A percentile compares a stretch with the other conserved stretches of the same genome.
These are phyloP conservation scores for Backusella liffmaniae DNA, from an alignment of 192 early-diverging fungal species.

Conservation along the genomic window DNA sequence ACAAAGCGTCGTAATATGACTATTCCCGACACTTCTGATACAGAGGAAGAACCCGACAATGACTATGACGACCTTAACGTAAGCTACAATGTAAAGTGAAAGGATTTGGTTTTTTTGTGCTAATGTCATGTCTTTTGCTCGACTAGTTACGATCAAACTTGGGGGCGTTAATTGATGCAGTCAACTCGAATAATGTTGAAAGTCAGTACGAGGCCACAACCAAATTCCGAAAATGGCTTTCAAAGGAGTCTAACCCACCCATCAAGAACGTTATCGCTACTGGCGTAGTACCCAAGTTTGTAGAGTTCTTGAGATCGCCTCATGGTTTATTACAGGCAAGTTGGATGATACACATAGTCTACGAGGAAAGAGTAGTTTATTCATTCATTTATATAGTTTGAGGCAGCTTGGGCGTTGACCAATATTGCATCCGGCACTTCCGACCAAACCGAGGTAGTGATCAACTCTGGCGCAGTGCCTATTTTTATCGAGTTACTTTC, in stretches of 20 bases:
- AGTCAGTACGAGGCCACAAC: constrained; percentile 81
- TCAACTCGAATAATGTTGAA: constrained; percentile 80
- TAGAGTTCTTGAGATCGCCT: constrained; percentile 87
- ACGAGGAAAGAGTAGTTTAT: not conserved
- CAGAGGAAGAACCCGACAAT: constrained; percentile 51
- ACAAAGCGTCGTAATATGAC: constrained; percentile 88
- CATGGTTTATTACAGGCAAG: constrained; percentile 83
- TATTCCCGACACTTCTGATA: constrained; percentile 29
- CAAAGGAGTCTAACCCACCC: constrained; percentile 93
- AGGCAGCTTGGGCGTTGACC: constrained; percentile 98
- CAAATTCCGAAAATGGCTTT: constrained; percentile 93
- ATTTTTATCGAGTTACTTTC: constrained; percentile 87
- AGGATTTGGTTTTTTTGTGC: constrained; percentile 17
- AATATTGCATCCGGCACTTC: constrained; percentile 98
- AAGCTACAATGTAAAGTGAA: constrained; percentile 45
- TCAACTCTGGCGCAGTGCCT: constrained; percentile 90
- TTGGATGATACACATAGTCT: not conserved
- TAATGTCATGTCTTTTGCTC: too few relatives aligned
- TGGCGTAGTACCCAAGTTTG: constrained; percentile 92
- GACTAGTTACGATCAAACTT: constrained; percentile 30
- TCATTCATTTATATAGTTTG: constrained; percentile 63
- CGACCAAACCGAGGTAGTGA: constrained; percentile 90
- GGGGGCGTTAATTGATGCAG: constrained; percentile 74
- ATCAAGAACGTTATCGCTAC: constrained; percentile 95
- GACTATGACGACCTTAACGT: constrained; percentile 63